Percentiles rank a stretch among this genome's conserved stretches.
Evolutionary conservation across 2,329 filamentous ascomycete genomes (phyloP).

Genomic region (Fusarium kyushuense): DNA sequence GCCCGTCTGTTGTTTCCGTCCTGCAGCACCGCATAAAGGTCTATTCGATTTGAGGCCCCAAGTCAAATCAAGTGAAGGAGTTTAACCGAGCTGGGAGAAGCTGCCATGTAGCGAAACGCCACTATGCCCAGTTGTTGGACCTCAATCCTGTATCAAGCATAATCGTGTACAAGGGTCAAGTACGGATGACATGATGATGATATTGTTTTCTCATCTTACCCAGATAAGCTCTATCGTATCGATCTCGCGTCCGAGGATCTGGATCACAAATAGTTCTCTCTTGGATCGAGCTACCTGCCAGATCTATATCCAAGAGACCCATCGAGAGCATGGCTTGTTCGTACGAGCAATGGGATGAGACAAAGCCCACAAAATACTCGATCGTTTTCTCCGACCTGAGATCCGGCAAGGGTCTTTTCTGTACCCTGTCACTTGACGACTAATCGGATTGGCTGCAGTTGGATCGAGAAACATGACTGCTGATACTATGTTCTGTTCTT

Average conservation of each 20-base stretch:
- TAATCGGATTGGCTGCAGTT: slow-evolving; percentile 11
- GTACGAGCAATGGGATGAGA: slow-evolving; percentile 13
- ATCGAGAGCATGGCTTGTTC: background rate
- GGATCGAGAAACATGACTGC: background rate
- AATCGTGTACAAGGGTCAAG: slow-evolving; percentile 1
- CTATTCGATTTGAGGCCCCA: background rate
- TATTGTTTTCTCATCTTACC: background rate
- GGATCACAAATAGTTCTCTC: background rate
- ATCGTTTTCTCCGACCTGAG: slow-evolving; percentile 33
- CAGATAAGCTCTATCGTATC: background rate
- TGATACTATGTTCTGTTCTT: background rate
- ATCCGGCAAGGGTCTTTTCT: background rate
- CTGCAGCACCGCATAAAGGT: background rate
- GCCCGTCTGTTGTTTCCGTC: slow-evolving; percentile 1
- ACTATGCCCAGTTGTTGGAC: background rate
- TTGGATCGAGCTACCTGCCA: slow-evolving; percentile 4
- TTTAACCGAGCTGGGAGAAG: background rate
- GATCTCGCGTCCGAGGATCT: slow-evolving; percentile 2
- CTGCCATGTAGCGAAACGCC: background rate
- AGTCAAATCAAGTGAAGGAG: background rate
- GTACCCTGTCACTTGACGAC: slow-evolving; percentile 6
- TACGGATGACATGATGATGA: slow-evolving; percentile 1
- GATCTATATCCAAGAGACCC: slow-evolving; percentile 4
- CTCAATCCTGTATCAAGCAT: background rate
- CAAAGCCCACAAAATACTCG: slow-evolving; percentile 2